Conservation (phyloP, 495 filamentous ascomycete species). For the Pseudomonodictys pantanalensis region DNA sequence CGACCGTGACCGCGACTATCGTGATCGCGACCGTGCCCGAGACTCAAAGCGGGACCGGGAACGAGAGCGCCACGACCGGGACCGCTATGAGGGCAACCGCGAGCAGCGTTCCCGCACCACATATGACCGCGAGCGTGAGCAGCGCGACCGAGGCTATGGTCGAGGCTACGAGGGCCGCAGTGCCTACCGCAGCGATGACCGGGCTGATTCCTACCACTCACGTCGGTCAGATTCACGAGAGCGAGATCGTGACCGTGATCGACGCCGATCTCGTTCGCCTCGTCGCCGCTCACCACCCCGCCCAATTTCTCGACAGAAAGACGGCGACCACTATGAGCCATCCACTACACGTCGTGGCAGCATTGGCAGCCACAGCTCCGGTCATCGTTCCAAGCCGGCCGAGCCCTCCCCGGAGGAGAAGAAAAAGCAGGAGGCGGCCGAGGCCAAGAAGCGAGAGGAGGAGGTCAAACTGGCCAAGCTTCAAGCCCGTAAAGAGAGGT, state of each 20-base stretch:
- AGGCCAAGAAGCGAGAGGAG: background rate
- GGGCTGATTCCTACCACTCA: slow-evolving; percentile 2
- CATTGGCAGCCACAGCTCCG: slow-evolving; percentile 51
- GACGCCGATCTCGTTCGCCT: slow-evolving; percentile 11
- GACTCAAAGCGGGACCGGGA: background rate
- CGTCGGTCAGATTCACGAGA: too few relatives aligned
- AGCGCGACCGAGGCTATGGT: slow-evolving; percentile 14
- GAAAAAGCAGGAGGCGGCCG: slow-evolving; percentile 47
- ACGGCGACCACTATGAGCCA: too few relatives aligned
- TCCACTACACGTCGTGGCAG: slow-evolving; percentile 30
- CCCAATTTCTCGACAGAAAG: too few relatives aligned
- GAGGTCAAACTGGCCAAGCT: background rate
- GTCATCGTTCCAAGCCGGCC: slow-evolving; percentile 49
- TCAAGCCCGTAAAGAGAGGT: background rate
- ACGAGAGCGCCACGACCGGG: background rate
- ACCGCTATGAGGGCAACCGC: background rate
- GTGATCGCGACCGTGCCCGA: background rate
- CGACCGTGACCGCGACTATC: slow-evolving; percentile 21
- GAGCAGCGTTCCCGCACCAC: slow-evolving; percentile 9
- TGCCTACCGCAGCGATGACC: background rate
- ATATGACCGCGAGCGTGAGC: slow-evolving; percentile 40
- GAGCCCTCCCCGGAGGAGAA: slow-evolving; percentile 61
- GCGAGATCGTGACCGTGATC: background rate
- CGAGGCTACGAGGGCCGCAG: background rate
- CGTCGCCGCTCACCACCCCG: background rate